Conservation (phyloP, 2,329 filamentous ascomycete genomes). For the Aspergillus sp. region DNA sequence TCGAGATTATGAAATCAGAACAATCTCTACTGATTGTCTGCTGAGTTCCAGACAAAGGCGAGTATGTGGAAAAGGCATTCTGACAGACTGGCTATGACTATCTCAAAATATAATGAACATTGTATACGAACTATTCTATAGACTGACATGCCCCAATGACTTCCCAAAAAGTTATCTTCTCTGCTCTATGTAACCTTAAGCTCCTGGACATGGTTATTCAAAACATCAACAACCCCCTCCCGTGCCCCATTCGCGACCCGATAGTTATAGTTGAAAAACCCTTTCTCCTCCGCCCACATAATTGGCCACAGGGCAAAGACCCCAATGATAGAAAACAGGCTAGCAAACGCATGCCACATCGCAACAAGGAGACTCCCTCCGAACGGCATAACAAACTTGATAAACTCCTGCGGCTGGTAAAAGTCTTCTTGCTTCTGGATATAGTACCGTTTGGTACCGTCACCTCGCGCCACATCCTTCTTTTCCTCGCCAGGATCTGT, state of each 20-base stretch:
- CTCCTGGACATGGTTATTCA: constrained; percentile 25
- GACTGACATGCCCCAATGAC: too few species aligned
- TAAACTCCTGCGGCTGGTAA: constrained; percentile 73
- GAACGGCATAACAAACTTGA: constrained; percentile 68
- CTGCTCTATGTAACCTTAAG: neutral
- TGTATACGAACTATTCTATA: constrained; percentile 1
- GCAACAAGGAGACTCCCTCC: constrained; percentile 59
- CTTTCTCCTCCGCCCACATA: constrained; percentile 50
- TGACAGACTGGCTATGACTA: neutral
- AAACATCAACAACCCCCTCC: constrained; percentile 24
- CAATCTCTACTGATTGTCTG: neutral
- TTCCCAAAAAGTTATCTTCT: neutral
- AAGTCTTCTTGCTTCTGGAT: constrained; percentile 77
- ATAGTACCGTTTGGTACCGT: constrained; percentile 58
- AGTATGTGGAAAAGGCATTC: neutral
- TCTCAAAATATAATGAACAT: neutral
- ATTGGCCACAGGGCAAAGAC: constrained; percentile 53
- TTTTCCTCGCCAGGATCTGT: constrained; percentile 39
- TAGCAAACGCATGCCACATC: constrained; percentile 65
- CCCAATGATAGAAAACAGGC: constrained; percentile 63
- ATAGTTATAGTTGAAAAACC: constrained; percentile 22
- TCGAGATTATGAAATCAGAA: neutral
- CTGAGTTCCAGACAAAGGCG: neutral
- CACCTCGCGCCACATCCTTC: constrained; percentile 13
- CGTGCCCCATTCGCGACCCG: constrained; percentile 13